Base-by-base conservation (phyloP, 352 stramenopile genomes). In the Elongisporangium senticosum region DNA sequence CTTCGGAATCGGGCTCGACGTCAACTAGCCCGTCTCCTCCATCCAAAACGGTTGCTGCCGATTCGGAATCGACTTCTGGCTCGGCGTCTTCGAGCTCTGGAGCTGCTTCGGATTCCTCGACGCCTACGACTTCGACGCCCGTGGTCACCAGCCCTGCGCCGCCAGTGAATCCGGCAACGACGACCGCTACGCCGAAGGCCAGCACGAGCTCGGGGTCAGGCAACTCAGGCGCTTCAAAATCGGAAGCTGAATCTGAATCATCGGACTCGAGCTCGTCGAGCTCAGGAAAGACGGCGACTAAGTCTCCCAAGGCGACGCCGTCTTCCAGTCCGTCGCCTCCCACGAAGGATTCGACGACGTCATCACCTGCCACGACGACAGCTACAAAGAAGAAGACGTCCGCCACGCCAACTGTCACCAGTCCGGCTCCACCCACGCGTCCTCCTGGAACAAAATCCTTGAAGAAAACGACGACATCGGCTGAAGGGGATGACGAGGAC, bases 271-370 rank as follows among this genome's bases (percentile, higher is more conserved):
- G 15, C 15, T 24, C 55, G 49, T 39, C 14, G 14, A 15, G 15
- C 22, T 23, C 55, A 40, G 51, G 48, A 49, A 14, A 43, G 0
- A 47, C 62, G 11, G 51, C 54, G n/a, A 59, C 61, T 3, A 51
- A 37, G 21, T 17, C 40, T 39, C n/a, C 51, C 14, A 59, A 58
- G 11, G 19, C 47, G 6, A 51, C 40, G 48, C 19, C 51, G 10
- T 23, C 51, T 13, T 5, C 56, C 28, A 59, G 57, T 40, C 22
- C 49, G n/a, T 22, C 51, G 1, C 48, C 68, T 26, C 40, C 57
- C 15, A 58, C 63, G 49, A 40, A 64, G 21, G 50, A 58, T 11
- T 56, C 63, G 47, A 40, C 33, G 23, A 53, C 62, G 13, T 33
- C 59, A 14, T 22, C 57, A 13, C 54, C 62, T 0, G 39, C 57